Conservation (phyloP, 2,329 filamentous ascomycete species). For the Penicillium sumatraense region DNA sequence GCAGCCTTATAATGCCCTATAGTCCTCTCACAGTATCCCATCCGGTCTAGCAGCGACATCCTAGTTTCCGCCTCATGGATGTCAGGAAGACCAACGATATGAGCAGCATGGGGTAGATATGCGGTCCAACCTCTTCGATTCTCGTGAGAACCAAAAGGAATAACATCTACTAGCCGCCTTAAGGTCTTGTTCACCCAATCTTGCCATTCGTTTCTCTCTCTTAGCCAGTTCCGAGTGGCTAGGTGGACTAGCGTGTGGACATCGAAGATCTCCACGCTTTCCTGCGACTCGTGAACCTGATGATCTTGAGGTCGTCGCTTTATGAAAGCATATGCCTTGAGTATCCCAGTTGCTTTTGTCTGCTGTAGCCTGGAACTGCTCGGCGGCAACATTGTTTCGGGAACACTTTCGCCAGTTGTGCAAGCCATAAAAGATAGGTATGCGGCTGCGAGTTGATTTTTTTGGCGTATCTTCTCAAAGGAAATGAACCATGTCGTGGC, state of each 20-base stretch:
- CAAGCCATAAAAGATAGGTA: slow-evolving; percentile 37
- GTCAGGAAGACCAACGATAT: too few relatives aligned
- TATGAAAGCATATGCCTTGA: slow-evolving; percentile 29
- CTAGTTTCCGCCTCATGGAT: too few relatives aligned
- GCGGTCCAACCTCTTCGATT: too few relatives aligned
- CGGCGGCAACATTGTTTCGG: not conserved
- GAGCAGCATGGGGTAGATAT: too few relatives aligned
- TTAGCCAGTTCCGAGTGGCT: slow-evolving; percentile 33
- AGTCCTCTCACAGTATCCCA: too few relatives aligned
- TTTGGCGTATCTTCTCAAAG: slow-evolving; percentile 32
- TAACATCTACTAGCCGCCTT: too few relatives aligned
- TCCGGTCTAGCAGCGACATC: too few relatives aligned
- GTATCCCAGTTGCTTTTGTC: slow-evolving; percentile 25
- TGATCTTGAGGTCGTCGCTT: not conserved
- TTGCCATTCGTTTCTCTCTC: not conserved
- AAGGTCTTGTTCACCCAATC: too few relatives aligned
- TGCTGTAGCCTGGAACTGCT: not conserved
- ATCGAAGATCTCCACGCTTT: slow-evolving; percentile 14
- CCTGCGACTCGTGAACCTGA: too few relatives aligned
- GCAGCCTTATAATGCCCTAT: too few relatives aligned
- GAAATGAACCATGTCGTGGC: slow-evolving; percentile 41
- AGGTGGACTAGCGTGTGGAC: slow-evolving; percentile 40
- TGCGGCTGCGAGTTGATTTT: slow-evolving; percentile 21
- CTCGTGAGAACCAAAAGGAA: too few relatives aligned
- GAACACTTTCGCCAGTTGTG: slow-evolving; percentile 25